Conservation (phyloP, 768 basidiomycete genomes). For the Lactarius quietus region DNA sequence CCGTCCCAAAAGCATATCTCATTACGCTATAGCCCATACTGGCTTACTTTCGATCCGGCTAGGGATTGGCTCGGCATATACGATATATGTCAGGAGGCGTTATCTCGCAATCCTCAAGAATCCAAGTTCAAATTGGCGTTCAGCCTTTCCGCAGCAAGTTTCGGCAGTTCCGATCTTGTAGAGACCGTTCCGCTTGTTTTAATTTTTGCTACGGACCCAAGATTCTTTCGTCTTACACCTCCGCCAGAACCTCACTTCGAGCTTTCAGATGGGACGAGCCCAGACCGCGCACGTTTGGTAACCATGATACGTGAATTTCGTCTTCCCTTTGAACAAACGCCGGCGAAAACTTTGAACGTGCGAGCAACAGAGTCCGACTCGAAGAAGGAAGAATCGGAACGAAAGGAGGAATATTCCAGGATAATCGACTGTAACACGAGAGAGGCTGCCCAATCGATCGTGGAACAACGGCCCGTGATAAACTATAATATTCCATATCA, state of each 20-base stretch:
- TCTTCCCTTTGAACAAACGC: not conserved
- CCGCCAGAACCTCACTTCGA: not conserved
- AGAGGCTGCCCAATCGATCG: not conserved
- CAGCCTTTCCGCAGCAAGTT: slow-evolving; percentile 2
- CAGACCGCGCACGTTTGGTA: not conserved
- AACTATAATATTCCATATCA: not conserved
- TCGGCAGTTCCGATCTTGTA: not conserved
- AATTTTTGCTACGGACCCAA: not conserved
- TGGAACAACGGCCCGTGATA: not conserved
- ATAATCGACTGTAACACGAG: not conserved
- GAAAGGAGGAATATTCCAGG: not conserved
- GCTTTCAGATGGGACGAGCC: not conserved
- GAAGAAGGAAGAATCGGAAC: not conserved
- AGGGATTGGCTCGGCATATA: slow-evolving; percentile 5
- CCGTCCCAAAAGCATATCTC: not conserved
- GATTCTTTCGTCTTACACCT: not conserved
- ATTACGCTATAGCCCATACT: slow-evolving; percentile 9
- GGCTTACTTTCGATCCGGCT: slow-evolving; percentile 2
- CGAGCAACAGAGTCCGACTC: not conserved
- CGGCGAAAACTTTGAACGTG: not conserved
- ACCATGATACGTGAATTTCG: not conserved
- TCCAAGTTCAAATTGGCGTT: not conserved
- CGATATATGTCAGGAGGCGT: not conserved
- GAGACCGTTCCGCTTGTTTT: not conserved
- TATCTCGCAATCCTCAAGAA: not conserved